Percentiles rank a stretch among this genome's conserved stretches.
phyloP scores from a whole-genome alignment of 2,329 filamentous ascomycete genomes.

The Colletotrichum echinochloae region DNA sequence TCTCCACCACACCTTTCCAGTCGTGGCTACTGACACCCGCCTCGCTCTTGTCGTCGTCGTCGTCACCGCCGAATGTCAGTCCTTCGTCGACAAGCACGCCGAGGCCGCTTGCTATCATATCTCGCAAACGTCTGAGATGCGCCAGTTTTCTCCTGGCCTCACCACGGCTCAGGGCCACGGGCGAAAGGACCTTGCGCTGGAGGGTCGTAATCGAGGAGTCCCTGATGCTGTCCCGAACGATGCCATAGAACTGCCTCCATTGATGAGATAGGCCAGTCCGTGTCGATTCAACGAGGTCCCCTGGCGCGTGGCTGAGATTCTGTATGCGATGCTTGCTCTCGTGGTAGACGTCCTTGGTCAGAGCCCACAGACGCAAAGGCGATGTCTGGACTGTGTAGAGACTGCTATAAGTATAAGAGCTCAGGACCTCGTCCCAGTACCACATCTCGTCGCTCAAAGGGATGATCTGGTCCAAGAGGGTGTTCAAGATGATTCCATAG shows the following conservation, averaged over 20 bases:
- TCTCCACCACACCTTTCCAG: slow-evolving; percentile 79
- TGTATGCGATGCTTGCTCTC: slow-evolving; percentile 61
- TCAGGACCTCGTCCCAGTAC: slow-evolving; percentile 94
- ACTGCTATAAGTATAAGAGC: slow-evolving; percentile 81
- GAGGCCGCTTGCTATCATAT: slow-evolving; percentile 86
- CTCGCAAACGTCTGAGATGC: slow-evolving; percentile 76
- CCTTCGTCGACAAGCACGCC: slow-evolving; percentile 91
- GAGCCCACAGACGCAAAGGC: slow-evolving; percentile 79
- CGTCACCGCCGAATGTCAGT: slow-evolving; percentile 73
- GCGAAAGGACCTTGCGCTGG: slow-evolving; percentile 79
- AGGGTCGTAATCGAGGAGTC: slow-evolving; percentile 79
- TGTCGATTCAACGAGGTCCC: slow-evolving; percentile 52
- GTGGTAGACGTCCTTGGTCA: slow-evolving; percentile 76
- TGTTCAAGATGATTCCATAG: slow-evolving; percentile 83
- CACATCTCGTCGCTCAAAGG: slow-evolving; percentile 87
- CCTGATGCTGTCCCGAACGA: slow-evolving; percentile 80
- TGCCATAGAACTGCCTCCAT: slow-evolving; percentile 80
- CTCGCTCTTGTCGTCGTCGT: slow-evolving; percentile 61
- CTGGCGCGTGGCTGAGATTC: slow-evolving; percentile 43
- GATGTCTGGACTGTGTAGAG: slow-evolving; percentile 90
- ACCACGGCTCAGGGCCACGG: slow-evolving; percentile 79
- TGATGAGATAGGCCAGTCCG: slow-evolving; percentile 58
- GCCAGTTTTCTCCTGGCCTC: slow-evolving; percentile 82
- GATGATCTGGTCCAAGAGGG: slow-evolving; percentile 84
- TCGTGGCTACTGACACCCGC: slow-evolving; percentile 65